These are phyloP conservation scores for Tetracentron sinense DNA, from an alignment of 164 flowering plant genomes.

Conservation along the genomic window DNA sequence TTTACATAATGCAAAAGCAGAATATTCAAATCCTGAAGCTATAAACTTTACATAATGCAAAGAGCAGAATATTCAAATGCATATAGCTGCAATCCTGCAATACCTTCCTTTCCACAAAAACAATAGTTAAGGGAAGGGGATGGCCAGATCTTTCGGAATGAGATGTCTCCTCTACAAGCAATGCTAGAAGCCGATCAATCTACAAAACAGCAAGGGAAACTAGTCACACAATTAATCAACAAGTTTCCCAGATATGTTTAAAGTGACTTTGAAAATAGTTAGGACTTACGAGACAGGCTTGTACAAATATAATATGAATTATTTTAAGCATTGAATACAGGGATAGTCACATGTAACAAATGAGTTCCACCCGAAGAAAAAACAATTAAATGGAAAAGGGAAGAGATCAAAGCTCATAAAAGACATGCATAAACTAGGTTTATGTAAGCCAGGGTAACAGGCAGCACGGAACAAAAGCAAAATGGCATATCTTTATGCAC, in stretches of 20 bases:
- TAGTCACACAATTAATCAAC: neutral
- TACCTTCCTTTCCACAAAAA: slow-evolving; percentile 70
- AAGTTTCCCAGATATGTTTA: neutral
- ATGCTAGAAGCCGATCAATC: slow-evolving; percentile 52
- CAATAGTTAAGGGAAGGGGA: slow-evolving; percentile 56
- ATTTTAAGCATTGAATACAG: neutral
- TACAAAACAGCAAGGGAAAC: slow-evolving; percentile 16
- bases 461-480: neutral
- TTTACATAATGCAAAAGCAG: too few relatives aligned
- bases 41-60: too few relatives aligned
- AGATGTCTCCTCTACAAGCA: slow-evolving; percentile 57
- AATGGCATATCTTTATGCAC: neutral
- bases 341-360: neutral
- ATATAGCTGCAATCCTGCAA: neutral
- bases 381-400: too few relatives aligned
- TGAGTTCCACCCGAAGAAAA: too few relatives aligned
- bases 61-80: neutral
- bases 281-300: neutral
- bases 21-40: too few relatives aligned
- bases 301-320: neutral
- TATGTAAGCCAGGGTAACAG: neutral
- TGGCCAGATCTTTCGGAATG: slow-evolving; percentile 47
- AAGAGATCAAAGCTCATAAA: neutral
- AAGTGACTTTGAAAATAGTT: neutral
- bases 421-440: neutral